Evolutionary conservation across 352 stramenopile species (phyloP).

Genomic region (Pythium guiyangense): DNA sequence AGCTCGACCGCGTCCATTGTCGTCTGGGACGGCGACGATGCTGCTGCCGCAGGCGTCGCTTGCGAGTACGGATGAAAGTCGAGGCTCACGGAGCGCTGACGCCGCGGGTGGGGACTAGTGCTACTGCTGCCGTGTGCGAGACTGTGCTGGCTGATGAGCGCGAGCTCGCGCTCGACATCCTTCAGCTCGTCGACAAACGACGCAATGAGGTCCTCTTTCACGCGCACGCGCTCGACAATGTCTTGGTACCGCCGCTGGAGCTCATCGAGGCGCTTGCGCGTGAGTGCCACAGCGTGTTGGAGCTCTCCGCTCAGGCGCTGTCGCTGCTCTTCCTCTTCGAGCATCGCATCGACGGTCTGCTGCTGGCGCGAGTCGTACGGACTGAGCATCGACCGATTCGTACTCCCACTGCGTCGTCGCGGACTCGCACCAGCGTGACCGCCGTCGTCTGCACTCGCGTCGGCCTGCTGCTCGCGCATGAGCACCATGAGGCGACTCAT

Average conservation of each 20-base stretch:
- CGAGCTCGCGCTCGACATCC: conserved; percentile 51
- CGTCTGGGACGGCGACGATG: conserved; percentile 1
- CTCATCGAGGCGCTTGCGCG: conserved; percentile 24
- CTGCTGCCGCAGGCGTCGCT: background rate
- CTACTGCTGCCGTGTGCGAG: conserved; percentile 16
- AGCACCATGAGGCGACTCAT: conserved; percentile 54
- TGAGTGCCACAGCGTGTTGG: conserved; percentile 19
- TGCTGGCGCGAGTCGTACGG: background rate
- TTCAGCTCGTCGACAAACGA: conserved; percentile 53
- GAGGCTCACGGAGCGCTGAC: conserved; percentile 21
- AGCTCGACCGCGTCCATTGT: conserved; percentile 8
- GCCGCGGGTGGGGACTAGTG: conserved; percentile 11
- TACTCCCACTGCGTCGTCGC: background rate
- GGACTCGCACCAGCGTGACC: background rate
- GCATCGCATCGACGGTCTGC: conserved; percentile 17
- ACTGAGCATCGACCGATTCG: background rate
- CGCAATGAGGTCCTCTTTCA: conserved; percentile 47
- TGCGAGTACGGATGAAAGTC: conserved; percentile 16
- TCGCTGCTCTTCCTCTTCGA: conserved; percentile 9
- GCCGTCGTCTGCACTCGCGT: background rate
- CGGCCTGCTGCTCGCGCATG: conserved; percentile 14
- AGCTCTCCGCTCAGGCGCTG: conserved; percentile 27
- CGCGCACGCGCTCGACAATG: conserved; percentile 36
- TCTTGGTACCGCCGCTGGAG: conserved; percentile 37
- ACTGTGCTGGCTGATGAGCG: conserved; percentile 38